phyloP scores from a whole-genome alignment of 805 yeast species.

The Scheffersomyces amazonensis region DNA sequence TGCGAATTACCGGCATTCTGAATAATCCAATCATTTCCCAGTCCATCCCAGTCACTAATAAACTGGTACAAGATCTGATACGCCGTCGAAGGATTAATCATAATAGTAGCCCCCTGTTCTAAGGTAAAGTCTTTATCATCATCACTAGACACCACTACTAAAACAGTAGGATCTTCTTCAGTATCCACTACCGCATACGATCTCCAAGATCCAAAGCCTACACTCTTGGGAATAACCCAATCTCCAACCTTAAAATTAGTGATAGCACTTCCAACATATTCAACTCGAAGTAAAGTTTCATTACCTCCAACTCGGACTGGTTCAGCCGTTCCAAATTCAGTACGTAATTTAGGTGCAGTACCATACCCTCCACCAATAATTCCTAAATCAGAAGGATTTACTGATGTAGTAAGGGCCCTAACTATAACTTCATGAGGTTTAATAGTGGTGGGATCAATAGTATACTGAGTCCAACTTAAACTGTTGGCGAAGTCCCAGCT shows the following conservation, averaged over 20 bases:
- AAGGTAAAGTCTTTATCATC: constrained; percentile 25
- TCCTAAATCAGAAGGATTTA: constrained; percentile 87
- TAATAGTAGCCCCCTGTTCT: constrained; percentile 75
- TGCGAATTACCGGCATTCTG: constrained; percentile 34
- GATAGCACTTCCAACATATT: constrained; percentile 64
- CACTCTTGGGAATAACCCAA: constrained; percentile 74
- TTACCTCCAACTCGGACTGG: constrained; percentile 89
- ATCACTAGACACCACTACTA: constrained; percentile 8
- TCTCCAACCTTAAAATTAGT: constrained; percentile 61
- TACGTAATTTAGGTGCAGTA: constrained; percentile 53
- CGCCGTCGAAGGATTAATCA: constrained; percentile 90
- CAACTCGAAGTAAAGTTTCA: constrained; percentile 87
- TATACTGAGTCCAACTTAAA: constrained; percentile 15
- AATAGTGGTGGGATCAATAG: constrained; percentile 19
- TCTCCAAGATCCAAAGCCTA: constrained; percentile 91
- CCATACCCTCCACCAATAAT: constrained; percentile 89
- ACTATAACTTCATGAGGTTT: constrained; percentile 49
- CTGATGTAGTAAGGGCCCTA: constrained; percentile 73
- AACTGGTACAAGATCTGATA: constrained; percentile 73
- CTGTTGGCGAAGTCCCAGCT: constrained; percentile 17
- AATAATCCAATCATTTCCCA: constrained; percentile 21
- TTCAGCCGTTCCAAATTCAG: constrained; percentile 44
- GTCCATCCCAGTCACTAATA: constrained; percentile 27
- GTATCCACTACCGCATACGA: constrained; percentile 43
- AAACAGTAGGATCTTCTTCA: constrained; percentile 39